A percentile compares a stretch with the other conserved stretches of the same genome.
Evolutionary conservation across 108 stramenopile species (phyloP).

Genomic region (Fragilaria radians): DNA sequence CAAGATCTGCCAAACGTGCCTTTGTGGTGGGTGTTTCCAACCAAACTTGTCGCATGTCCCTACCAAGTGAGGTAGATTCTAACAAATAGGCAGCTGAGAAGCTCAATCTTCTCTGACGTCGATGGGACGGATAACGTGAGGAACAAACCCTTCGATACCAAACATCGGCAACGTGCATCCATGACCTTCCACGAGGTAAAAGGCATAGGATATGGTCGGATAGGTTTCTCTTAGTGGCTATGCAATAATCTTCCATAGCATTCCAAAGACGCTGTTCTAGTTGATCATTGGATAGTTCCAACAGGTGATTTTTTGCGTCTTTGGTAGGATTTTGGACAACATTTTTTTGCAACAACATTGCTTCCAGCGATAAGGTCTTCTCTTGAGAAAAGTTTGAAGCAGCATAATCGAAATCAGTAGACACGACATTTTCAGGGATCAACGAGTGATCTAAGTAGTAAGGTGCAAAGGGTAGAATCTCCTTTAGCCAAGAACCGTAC

Average conservation of each 20-base stretch:
- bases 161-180: background rate
- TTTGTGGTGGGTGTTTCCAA: constrained; percentile 46
- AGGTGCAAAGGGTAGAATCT: constrained; percentile 49
- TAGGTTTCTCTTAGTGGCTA: constrained; percentile 12
- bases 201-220: constrained; percentile 25
- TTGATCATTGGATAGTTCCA: constrained; percentile 8
- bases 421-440: background rate
- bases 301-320: background rate
- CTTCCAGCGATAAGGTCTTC: constrained; percentile 1
- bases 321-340: background rate
- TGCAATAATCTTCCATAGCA: constrained; percentile 32
- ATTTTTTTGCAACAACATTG: background rate
- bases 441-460: constrained; percentile 17
- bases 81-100: constrained; percentile 51
- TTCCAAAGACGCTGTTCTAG: constrained; percentile 35
- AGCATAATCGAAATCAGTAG: background rate
- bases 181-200: constrained; percentile 15
- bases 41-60: constrained; percentile 29
- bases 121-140: constrained; percentile 43
- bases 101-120: constrained; percentile 54
- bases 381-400: background rate
- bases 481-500: constrained; percentile 34
- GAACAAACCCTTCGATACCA: constrained; percentile 6
- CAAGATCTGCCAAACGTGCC: constrained; percentile 25
- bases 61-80: constrained; percentile 15